phyloP scores from a whole-genome alignment of 768 basidiomycete species.

The Suillus clintonianus region DNA sequence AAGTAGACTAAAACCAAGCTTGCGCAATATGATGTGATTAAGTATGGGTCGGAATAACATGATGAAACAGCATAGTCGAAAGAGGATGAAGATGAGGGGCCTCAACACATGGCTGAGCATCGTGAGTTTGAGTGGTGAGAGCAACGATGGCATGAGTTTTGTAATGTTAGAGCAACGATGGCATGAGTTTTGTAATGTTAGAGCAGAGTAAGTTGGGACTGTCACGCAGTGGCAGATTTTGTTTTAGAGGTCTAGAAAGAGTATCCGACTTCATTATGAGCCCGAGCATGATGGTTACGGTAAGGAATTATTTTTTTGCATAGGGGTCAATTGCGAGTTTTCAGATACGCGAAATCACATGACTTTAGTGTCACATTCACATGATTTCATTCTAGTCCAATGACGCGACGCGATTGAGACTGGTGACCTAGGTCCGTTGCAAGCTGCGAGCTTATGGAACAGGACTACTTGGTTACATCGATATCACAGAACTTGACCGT shows the following conservation, averaged over 20 bases:
- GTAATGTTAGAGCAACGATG: no score
- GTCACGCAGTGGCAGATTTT: not conserved
- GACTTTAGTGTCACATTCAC: not conserved
- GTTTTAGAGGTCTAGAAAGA: not conserved
- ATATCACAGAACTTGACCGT: no score
- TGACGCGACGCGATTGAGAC: not conserved
- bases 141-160: not conserved
- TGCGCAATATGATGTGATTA: not conserved
- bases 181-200: no score
- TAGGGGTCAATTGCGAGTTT: slow-evolving; percentile 2
- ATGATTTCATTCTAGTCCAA: not conserved
- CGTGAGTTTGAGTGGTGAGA: not conserved
- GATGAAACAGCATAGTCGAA: not conserved
- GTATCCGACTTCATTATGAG: not conserved
- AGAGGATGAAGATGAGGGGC: not conserved
- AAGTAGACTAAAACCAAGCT: no score
- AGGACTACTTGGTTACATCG: no score
- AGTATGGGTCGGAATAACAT: not conserved
- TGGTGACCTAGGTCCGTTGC: no score
- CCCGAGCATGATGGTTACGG: not conserved
- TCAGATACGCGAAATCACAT: not conserved
- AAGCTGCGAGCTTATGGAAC: no score
- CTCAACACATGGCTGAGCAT: not conserved
- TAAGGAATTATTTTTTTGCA: not conserved
- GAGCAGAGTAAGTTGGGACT: not conserved